Base-by-base conservation (phyloP, 1,284 basidiomycete genomes). In the Polyporus tsugae region DNA sequence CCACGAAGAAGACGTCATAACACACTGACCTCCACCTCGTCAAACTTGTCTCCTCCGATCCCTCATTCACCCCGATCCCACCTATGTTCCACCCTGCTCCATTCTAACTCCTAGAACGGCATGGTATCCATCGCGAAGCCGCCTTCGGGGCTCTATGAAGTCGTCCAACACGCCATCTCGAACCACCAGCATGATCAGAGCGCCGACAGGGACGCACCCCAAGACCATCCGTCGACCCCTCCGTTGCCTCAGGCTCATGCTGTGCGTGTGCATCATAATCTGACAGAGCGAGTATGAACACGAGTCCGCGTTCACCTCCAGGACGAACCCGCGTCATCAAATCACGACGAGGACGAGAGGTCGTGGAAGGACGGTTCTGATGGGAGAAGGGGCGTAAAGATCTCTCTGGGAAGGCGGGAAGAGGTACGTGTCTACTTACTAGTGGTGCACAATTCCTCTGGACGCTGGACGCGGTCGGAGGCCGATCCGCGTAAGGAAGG, bases 41-140 rank as follows among this genome's bases (percentile, higher is more conserved):
- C 33, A 19, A 35, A 0, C 35, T 60, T 22, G 4, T 15, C 11
- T 39, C 38, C 33, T 39, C 19, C 15, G 6, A 19, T 36, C 53
- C 4, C 10, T 52, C 46, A 4, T 11, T 60, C 29, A 29, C 29
- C 29, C 29, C 29, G 29, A 29, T 29, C 29, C 2, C 61, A 22
- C 5, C 35, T 7, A 25, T 13, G n/a, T 29, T 36, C 3, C 1
- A 19, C 10, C 17, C 19, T 35, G 22, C 36, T 49, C 7, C 33
- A 22, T 4, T 55, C 49, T 53, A 62, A 22, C 25, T 62, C 60
- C 38, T 53, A 62, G 38, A 55, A 52, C 41, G 53, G 7, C 64
- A 78, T 78, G 77, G 74, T 75, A 2, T 75, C 76, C 53, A 55
- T 77, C 19, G 73, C 77, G 9, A 71, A 66, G 53, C 76, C 76